Conservation (phyloP, 2,329 filamentous ascomycete genomes). For the Exophiala sideris region DNA sequence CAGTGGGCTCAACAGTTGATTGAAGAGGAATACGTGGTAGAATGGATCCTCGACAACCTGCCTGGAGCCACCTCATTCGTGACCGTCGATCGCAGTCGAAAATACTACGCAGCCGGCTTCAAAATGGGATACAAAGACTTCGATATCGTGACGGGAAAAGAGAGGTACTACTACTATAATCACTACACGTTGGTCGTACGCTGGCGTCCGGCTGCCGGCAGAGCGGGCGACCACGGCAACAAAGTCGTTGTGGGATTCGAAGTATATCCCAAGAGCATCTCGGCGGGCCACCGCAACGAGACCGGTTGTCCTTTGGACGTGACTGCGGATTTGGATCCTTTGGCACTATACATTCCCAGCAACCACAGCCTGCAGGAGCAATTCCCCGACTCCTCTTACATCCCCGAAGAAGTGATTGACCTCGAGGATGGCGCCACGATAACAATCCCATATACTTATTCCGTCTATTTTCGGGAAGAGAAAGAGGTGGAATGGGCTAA, state of each 20-base stretch:
- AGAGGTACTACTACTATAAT: slow-evolving; percentile 76
- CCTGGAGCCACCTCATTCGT: slow-evolving; percentile 86
- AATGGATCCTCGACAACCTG: slow-evolving; percentile 92
- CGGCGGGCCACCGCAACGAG: slow-evolving; percentile 57
- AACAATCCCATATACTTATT: slow-evolving; percentile 80
- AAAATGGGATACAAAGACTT: slow-evolving; percentile 77
- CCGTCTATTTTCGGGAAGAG: slow-evolving; percentile 84
- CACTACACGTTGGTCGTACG: slow-evolving; percentile 82
- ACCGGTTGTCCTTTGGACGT: slow-evolving; percentile 67
- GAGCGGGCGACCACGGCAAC: slow-evolving; percentile 64
- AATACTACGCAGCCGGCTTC: slow-evolving; percentile 88
- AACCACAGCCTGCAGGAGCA: slow-evolving; percentile 55
- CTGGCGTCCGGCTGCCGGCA: slow-evolving; percentile 68
- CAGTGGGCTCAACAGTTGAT: slow-evolving; percentile 69
- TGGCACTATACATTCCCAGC: slow-evolving; percentile 66
- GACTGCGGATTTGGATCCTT: slow-evolving; percentile 58
- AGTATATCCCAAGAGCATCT: slow-evolving; percentile 82
- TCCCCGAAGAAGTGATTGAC: slow-evolving; percentile 55
- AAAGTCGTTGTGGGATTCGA: slow-evolving; percentile 87
- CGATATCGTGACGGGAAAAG: slow-evolving; percentile 56
- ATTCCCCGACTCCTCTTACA: slow-evolving; percentile 59
- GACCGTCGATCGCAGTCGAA: slow-evolving; percentile 75
- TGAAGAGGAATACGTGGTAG: slow-evolving; percentile 75
- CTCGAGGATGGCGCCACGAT: slow-evolving; percentile 64
- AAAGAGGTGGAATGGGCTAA: slow-evolving; percentile 75